These are phyloP conservation scores for Phaseolus coccineus DNA, from an alignment of 331 rosid genomes.

Conservation along the genomic window DNA sequence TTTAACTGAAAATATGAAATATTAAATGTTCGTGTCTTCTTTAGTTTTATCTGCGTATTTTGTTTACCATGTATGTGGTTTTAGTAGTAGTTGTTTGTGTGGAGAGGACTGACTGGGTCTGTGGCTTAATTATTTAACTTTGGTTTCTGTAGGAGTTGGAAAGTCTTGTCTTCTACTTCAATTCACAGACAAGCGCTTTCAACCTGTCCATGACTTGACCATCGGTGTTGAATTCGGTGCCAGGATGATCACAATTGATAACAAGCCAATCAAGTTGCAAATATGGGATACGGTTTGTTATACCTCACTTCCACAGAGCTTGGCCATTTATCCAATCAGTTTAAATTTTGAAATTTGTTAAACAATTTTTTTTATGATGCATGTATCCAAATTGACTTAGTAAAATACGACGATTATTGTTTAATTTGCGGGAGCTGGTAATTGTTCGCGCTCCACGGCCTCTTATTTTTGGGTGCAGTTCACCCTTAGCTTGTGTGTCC, in stretches of 20 bases:
- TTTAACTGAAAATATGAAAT: not conserved
- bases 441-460: not conserved
- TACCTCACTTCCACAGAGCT: constrained; percentile 7
- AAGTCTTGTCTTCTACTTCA: constrained; percentile 98
- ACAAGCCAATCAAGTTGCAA: constrained; percentile 96
- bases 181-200: constrained; percentile 97
- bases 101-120: not conserved
- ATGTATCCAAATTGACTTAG: not conserved
- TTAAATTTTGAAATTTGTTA: not conserved
- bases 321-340: not conserved
- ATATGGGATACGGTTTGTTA: constrained; percentile 97
- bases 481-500: constrained; percentile 11
- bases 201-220: constrained; percentile 97
- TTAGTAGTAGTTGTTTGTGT: not conserved
- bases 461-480: not conserved
- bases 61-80: not conserved
- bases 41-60: not conserved
- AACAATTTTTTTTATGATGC: not conserved
- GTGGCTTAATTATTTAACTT: not conserved
- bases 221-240: constrained; percentile 99
- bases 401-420: not conserved
- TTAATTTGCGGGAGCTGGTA: constrained; percentile 6
- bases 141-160: constrained; percentile 79
- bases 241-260: constrained; percentile 97
- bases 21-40: not conserved